Evolutionary conservation across 305 asterid species (phyloP), one percentile per base, ranked within the genome.

Genomic region (Solanum hybrid): DNA sequence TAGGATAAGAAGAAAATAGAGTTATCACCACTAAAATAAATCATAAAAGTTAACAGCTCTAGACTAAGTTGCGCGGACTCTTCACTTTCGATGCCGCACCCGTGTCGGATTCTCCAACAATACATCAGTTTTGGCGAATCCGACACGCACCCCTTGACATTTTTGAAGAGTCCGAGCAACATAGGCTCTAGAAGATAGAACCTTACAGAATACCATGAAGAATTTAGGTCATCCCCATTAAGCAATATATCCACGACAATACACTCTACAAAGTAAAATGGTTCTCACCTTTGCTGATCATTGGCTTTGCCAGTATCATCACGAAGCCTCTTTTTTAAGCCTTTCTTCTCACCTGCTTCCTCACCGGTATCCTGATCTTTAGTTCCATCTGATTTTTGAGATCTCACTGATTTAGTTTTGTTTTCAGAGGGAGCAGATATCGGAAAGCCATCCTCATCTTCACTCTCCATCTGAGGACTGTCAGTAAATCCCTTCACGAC

Each of bases 391-490:
- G 89, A 27, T 78, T 83, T 90, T 83, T 87, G 88, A 89, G 93
- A 70, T 85, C 91, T 92, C 29, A 89, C 91, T 79, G 37, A 27
- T 27, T 90, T 92, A 90, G 91, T 38, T 90, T 89, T 93, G n/a
- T 88, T 89, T 89, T 87, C 93, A 87, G 51, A 32, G 22, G 89
- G 79, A 27, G 93, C 83, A 39, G 95, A 90, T 90, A 92, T 88
- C 6, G 98, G 99, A 89, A 96, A 95, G 51, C 99, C 99, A 93
- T 97, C 99, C 85, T 97, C 99, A 82, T 96, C 99, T 95, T 97
- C 99, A 91, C 98, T 95, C 90, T 95, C 98, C 89, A 94, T 75
- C 38, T 90, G 61, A 57, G 97, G 90, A 89, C 72, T 91, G 76
- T 88, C 91, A 68, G 90, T 82, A 89, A 31, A 31, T 31, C 32